Evolutionary conservation across 345 rosid species (phyloP).

Genomic region (Eucalyptus guilfoylei): DNA sequence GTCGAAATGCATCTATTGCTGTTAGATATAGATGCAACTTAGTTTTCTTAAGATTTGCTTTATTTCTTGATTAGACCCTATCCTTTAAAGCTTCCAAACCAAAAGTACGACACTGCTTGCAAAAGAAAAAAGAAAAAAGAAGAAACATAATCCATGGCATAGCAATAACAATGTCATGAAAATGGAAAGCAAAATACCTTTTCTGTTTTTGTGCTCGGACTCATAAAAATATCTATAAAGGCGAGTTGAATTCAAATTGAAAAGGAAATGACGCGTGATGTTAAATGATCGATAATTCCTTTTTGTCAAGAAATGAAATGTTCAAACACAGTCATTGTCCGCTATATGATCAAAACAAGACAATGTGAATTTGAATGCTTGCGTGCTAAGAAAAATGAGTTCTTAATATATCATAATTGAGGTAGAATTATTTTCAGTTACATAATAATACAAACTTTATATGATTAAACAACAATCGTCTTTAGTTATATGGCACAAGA

Average conservation of each 20-base stretch:
- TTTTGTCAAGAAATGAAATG: neutral
- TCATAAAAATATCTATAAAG: neutral
- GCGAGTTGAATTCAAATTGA: neutral
- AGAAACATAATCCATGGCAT: no score
- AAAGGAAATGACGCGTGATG: rapidly evolving
- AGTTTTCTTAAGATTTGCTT: neutral
- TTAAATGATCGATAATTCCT: neutral
- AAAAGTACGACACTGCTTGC: neutral
- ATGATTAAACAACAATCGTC: neutral
- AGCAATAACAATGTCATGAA: no score
- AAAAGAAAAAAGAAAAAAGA: neutral
- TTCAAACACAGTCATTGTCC: neutral
- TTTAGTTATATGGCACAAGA: neutral
- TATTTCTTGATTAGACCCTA: neutral
- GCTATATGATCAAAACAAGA: neutral
- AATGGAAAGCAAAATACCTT: neutral
- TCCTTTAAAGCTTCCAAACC: neutral
- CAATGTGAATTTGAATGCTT: neutral
- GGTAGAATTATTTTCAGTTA: no score
- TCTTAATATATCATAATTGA: neutral
- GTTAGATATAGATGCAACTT: neutral
- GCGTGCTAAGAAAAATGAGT: neutral
- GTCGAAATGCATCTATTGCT: neutral
- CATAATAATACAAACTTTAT: neutral
- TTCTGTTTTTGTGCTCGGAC: neutral